Base-by-base conservation (phyloP, 2,329 filamentous ascomycete species). In the Epicoccum sorghinum region DNA sequence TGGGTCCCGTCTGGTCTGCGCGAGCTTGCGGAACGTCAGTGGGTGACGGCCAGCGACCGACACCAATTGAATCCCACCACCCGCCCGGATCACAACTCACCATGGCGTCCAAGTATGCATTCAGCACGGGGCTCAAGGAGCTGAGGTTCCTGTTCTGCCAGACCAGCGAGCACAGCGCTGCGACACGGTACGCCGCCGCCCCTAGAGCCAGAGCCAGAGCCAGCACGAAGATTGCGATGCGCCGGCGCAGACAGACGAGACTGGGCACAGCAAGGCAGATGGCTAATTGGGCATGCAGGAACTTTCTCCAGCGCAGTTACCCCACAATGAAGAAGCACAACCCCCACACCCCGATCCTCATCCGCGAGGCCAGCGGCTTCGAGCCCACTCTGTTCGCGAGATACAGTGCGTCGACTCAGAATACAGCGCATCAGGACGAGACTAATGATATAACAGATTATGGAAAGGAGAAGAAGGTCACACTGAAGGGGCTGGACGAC, bases 251-350 rank as follows among this genome's bases (percentile, higher is more conserved):
- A 13, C 18, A 14, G 32, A 24, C 24, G 33, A 41, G 13, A n/a
- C n/a, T 1, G 8, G 12, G 7, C 3, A 18, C 18, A 13, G 29
- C n/a, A 36, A 18, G 18, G 18, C 18, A 18, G 7, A 7, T 37
- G 30, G 14, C 14, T 36, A 49, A 44, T 14, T 14, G 3, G 9
- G 10, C 18, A n/a, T 24, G 12, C 32, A 97, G 95, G 77, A 88
- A 89, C 27, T 99, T 99, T 80, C 83, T 99, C 64, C 89, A 88
- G 62, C 87, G 91, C 75, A 88, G 92, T 64, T 99, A 99, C 78
- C 95, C 95, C 41, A 95, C 90, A 57, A 98, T 99, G 93, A 99
- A 99, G 87, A 96, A 96, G 83, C 90, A 93, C 84, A 99, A 99
- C 82, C 95, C 95, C 52, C 82, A 90, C 77, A 93, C 85, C 43